Conservation (phyloP, 768 basidiomycete species). For the Xerocomellus intermedius region DNA sequence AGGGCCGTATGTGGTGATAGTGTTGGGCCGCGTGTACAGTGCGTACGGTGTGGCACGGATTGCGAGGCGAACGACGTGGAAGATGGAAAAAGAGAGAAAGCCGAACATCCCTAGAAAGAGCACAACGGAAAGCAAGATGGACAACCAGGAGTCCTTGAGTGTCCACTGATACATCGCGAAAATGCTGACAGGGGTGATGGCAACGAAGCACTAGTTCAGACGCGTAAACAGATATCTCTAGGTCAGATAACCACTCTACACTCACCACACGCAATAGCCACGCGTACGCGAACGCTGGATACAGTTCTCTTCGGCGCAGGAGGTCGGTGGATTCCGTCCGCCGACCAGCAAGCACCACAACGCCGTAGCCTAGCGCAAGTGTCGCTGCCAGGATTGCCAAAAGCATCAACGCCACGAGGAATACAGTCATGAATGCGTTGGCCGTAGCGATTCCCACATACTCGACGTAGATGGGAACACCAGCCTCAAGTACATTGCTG, state of each 20-base stretch:
- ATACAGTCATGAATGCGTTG: constrained; percentile 90
- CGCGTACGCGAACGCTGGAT: constrained; percentile 47
- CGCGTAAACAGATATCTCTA: constrained; percentile 1
- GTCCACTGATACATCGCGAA: constrained; percentile 93
- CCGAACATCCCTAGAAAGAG: constrained; percentile 52
- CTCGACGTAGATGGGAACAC: constrained; percentile 81
- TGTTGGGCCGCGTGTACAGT: constrained; percentile 35
- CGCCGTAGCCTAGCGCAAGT: constrained; percentile 51
- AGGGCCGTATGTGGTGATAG: constrained; percentile 49
- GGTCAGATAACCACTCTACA: constrained; percentile 7
- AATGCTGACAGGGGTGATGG: constrained; percentile 65
- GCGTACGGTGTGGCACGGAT: constrained; percentile 38
- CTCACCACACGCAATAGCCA: constrained; percentile 71
- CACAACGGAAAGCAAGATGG: constrained; percentile 75
- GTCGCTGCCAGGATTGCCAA: constrained; percentile 55
- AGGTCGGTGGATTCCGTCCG: constrained; percentile 19
- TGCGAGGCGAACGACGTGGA: constrained; percentile 49
- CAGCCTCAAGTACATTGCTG: constrained; percentile 69
- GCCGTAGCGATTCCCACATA: constrained; percentile 75
- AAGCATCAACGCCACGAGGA: constrained; percentile 68
- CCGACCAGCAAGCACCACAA: constrained; percentile 32
- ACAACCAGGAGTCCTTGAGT: constrained; percentile 82
- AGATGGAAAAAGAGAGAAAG: constrained; percentile 47
- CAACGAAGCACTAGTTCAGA: constrained; percentile 52
- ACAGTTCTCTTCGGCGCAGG: constrained; percentile 32